phyloP scores from a whole-genome alignment of 2,329 filamentous ascomycete genomes.

The Beauveria caledonica region DNA sequence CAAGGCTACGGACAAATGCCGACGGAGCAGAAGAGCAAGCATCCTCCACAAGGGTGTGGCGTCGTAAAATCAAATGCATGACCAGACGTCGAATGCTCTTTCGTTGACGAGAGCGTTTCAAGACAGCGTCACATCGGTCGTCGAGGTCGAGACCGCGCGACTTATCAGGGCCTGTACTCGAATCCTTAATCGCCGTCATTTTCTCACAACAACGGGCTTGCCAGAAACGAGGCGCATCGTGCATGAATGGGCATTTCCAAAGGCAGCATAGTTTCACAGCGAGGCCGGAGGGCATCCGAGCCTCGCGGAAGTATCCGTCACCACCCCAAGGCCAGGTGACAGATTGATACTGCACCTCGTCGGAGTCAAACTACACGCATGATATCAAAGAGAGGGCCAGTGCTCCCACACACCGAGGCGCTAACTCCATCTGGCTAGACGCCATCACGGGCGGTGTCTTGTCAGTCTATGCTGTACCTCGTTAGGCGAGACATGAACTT shows the following conservation, averaged over 20 bases:
- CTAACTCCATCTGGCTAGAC: neutral
- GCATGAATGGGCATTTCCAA: neutral
- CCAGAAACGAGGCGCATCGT: neutral
- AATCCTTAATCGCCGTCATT: neutral
- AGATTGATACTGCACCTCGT: neutral
- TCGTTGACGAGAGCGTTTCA: neutral
- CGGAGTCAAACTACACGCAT: neutral
- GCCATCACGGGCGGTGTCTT: neutral
- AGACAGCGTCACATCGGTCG: neutral
- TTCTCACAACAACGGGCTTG: neutral
- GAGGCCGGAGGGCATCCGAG: neutral
- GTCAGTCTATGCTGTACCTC: neutral
- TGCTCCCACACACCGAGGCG: neutral
- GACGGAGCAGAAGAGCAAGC: neutral
- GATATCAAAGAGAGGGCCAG: neutral
- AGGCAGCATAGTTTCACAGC: no score
- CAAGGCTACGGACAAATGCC: conserved; percentile 4
- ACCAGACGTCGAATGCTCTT: no score
- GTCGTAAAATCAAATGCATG: neutral
- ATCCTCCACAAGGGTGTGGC: neutral
- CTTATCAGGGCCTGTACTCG: neutral
- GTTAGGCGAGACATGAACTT: neutral
- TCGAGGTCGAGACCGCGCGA: neutral
- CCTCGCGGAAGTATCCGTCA: conserved; percentile 2
- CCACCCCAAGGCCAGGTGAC: neutral